Base-by-base conservation (phyloP, 129 eudicot genomes). In the Lactuca sativa region DNA sequence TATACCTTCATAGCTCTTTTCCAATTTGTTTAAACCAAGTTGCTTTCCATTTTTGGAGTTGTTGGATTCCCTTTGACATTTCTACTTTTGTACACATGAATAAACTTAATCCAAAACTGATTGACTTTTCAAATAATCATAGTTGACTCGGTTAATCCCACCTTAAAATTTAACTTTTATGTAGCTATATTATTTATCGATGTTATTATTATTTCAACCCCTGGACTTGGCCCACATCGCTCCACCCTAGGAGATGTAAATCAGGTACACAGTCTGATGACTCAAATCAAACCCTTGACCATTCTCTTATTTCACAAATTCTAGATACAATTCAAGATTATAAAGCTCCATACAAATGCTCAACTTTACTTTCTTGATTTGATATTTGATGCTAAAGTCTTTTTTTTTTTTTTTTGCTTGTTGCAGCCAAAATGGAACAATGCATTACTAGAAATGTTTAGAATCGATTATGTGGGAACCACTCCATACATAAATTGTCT, bases 401-500 rank as follows among this genome's bases (percentile, higher is more conserved):
- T 73, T 0, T 56, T 52, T 62, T 73, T 0, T 56, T 52, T 76
- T 59, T 48, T 43, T 62, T 51, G 17, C 36, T 61, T 60, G 34
- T 3, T 86, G 89, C 89, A 92, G 97, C 96, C 96, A 0, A 92
- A 88, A 74, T 92, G 97, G 97, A 92, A 88, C 84, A 75, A 92
- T 66, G 97, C 96, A 3, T 95, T 92, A 63, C 86, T 92, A 18
- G 91, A 92, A 76, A 82, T 86, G 96, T 92, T 92, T 74, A 74
- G 95, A 67, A 88, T 92, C 12, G 95, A 92, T 75, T 92, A 86
- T 11, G 48, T 89, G 34, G 97, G 97, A 75, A 76, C 47, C 37
- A 83, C 87, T 13, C 85, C 96, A 5, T 91, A 91, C 71, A 80
- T 91, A 74, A 91, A 75, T 80, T 88, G 96, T 76, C 49, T 62